Evolutionary conservation across 768 basidiomycete species (phyloP).

Genomic region (Rhodotorula babjevae): DNA sequence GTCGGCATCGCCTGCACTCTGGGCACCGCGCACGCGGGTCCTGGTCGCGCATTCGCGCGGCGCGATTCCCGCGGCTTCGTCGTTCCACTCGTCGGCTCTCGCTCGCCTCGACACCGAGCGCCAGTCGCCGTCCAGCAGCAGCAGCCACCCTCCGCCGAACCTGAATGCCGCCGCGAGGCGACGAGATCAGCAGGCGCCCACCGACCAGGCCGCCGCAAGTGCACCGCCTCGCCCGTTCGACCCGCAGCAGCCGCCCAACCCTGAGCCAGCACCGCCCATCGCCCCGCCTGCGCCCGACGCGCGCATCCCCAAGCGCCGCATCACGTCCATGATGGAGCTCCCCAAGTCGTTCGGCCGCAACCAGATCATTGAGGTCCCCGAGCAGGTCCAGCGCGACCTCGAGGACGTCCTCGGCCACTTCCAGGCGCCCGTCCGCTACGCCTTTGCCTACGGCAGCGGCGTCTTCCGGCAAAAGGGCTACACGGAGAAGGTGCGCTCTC

Average conservation of each 20-base stretch:
- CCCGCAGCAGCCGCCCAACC: not conserved
- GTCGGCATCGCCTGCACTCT: not conserved
- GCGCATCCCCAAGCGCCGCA: slow-evolving; percentile 1
- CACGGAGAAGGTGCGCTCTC: slow-evolving; percentile 29
- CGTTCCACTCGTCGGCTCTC: slow-evolving; percentile 1
- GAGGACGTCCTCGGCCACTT: slow-evolving; percentile 75
- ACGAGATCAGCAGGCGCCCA: not conserved
- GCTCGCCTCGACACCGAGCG: slow-evolving; percentile 8
- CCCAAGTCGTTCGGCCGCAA: slow-evolving; percentile 34
- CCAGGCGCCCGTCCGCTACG: slow-evolving; percentile 88
- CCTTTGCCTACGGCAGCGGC: slow-evolving; percentile 94
- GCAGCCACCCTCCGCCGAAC: slow-evolving; percentile 3
- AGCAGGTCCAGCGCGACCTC: slow-evolving; percentile 47
- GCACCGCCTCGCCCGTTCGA: not conserved
- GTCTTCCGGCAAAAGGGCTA: slow-evolving; percentile 92
- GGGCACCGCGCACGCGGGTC: not conserved
- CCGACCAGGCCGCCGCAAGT: not conserved
- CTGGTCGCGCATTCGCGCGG: not conserved
- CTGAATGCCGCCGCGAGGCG: slow-evolving; percentile 15
- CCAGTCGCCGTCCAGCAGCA: not conserved
- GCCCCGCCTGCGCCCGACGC: slow-evolving; percentile 15
- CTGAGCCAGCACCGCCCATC: not conserved
- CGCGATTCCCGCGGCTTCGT: not conserved
- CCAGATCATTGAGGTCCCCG: slow-evolving; percentile 34
- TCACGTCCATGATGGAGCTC: slow-evolving; percentile 31